phyloP scores from a whole-genome alignment of 2,329 filamentous ascomycete species.

The Graphium sp. region DNA sequence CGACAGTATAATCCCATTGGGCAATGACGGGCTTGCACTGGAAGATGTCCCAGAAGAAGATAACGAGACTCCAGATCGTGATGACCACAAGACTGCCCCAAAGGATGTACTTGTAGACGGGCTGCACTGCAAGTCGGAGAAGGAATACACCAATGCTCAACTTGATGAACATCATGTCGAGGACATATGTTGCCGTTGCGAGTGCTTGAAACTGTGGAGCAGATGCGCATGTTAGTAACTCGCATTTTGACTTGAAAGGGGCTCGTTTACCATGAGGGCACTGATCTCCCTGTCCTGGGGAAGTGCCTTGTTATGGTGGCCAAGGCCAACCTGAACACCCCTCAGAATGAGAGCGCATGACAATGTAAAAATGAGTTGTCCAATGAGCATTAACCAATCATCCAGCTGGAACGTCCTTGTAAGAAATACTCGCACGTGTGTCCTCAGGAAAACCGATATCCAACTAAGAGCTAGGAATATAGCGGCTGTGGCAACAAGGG shows the following conservation, averaged over 20 bases:
- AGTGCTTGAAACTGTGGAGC: slow-evolving; percentile 28
- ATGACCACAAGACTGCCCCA: slow-evolving; percentile 26
- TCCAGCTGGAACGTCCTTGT: slow-evolving; percentile 28
- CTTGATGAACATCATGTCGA: slow-evolving; percentile 40
- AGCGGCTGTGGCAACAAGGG: slow-evolving; percentile 17
- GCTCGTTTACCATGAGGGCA: slow-evolving; percentile 23
- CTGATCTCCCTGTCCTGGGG: slow-evolving; percentile 19
- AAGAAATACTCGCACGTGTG: slow-evolving; percentile 24
- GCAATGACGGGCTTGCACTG: slow-evolving; percentile 31
- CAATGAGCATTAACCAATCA: slow-evolving; percentile 35
- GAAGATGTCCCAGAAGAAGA: slow-evolving; percentile 35
- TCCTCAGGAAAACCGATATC: slow-evolving; percentile 22
- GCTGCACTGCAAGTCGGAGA: slow-evolving; percentile 25
- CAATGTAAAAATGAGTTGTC: slow-evolving; percentile 25
- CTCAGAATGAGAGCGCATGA: slow-evolving; percentile 27
- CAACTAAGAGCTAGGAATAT: slow-evolving; percentile 21
- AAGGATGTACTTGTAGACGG: slow-evolving; percentile 29
- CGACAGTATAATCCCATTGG: slow-evolving; percentile 35
- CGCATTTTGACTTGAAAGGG: background rate
- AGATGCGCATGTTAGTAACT: background rate
- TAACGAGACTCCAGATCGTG: slow-evolving; percentile 23
- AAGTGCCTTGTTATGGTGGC: slow-evolving; percentile 27
- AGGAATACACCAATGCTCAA: slow-evolving; percentile 36
- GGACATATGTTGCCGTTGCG: slow-evolving; percentile 29
- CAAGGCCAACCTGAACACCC: slow-evolving; percentile 24